Base-by-base conservation (phyloP, 805 yeast species). In the Suhomyces canberraensis region DNA sequence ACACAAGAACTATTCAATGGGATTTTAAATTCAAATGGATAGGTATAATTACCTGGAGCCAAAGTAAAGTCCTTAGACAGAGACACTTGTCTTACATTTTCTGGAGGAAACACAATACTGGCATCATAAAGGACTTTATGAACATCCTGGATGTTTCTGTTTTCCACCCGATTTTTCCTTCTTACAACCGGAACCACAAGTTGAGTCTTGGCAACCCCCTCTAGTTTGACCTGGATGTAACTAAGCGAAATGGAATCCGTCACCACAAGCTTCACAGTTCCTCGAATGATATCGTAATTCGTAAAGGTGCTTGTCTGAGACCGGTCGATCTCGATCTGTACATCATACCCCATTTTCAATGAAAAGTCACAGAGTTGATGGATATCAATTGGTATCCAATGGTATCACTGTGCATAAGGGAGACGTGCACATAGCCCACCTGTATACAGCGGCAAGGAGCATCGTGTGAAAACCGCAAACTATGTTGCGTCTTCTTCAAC, bases 111-210 rank as follows among this genome's bases (percentile, higher is more conserved):
- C 17, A 76, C 74, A 0, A 75, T 64, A 18, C 48, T 38, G 1
- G 76, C 66, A 36, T 75, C 78, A 45, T 75, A 76, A 15, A 76
- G 56, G 8, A 76, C 54, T 39, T 66, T 66, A 48, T 76, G 81
- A 5, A 51, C 50, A 44, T 71, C 76, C 25, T 41, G 52, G 7
- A 64, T 33, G 6, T 47, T 20, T 29, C 49, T 45, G 25, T 35
- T 24, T n/a, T 38, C 48, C 20, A n/a, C 22, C 9, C 27, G 16
- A 11, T 26, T 18, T 13, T 33, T 33, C 17, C 29, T 33, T n/a
- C 43, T 24, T 3, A 29, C 29, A 11, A 30, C 31, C 0, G 70
- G 66, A 1, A 69, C 47, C 8, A 42, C 45, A 14, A 76, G 41
- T 33, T 52, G 56, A 0, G 78, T 58, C 25, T 50, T 52, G 8